Evolutionary conservation across 2,329 filamentous ascomycete species (phyloP), one percentile per base, ranked within the genome.

Genomic region (Calonectria naviculata): DNA sequence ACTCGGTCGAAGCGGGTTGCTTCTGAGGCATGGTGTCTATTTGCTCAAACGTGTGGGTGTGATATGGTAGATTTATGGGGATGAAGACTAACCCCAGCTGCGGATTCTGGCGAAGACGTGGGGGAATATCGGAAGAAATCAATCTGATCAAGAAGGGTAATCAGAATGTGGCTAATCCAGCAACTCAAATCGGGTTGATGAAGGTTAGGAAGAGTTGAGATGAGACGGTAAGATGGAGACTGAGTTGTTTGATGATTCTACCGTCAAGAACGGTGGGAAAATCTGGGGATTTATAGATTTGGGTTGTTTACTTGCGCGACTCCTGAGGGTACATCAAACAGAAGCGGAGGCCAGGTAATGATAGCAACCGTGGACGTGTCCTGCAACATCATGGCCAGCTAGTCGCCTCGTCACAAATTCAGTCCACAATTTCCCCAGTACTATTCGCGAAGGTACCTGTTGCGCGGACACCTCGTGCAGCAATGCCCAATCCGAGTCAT

Each of bases 211-310:
- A 24, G 68, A 52, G 67, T 73, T 72, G 66, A 66, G 60, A 67
- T 67, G 26, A 68, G 68, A 67, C 65, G 63, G 42, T 65, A 67
- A 72, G 67, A 68, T 75, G 66, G 73, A 68, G 71, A 68, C 68
- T 74, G 71, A 68, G 67, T 60, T 58, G 71, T 49, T 65, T 74
- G 67, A 64, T 60, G 58, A 70, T 54, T 44, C 75, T 82, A 84
- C 83, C 83, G 83, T 84, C 81, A 80, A 74, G 81, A 83, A 84
- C 83, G 83, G 83, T 84, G 81, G 81, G 80, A 79, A 76, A 71
- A 68, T 67, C 63, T 65, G 67, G 41, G 72, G 65, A 76, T 81
- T 83, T 83, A 83, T 83, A 83, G 73, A 74, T 74, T 73, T 75
- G 42, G 56, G 58, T 70, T 65, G 62, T 66, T 44, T 71, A 49